Conservation (phyloP, 2,329 filamentous ascomycete species). For the Cladosporium oxysporum region DNA sequence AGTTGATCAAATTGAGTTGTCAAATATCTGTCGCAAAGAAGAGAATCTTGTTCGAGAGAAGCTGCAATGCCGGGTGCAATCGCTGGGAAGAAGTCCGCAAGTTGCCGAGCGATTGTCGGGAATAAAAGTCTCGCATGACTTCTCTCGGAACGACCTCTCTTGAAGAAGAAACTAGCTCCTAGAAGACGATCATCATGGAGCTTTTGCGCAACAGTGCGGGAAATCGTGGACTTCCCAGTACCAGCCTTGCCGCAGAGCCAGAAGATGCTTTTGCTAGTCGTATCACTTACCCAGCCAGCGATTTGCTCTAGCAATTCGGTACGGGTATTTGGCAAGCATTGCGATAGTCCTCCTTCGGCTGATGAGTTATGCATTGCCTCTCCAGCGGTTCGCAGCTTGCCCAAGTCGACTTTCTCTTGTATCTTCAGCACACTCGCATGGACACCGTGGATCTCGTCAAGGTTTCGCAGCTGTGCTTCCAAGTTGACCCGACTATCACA, state of each 20-base stretch:
- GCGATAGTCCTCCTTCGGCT: constrained; percentile 22
- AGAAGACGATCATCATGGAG: constrained; percentile 20
- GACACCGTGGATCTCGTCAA: constrained; percentile 15
- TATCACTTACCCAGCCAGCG: neutral
- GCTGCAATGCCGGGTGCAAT: neutral
- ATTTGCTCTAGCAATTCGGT: neutral
- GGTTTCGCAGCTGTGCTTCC: neutral
- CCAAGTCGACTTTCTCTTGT: neutral
- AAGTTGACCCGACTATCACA: neutral
- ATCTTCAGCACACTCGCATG: neutral
- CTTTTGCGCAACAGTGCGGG: constrained; percentile 32
- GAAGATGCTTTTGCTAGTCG: constrained; percentile 26
- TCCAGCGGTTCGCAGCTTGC: constrained; percentile 19
- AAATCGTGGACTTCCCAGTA: constrained; percentile 39
- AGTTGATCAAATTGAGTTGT: constrained; percentile 23
- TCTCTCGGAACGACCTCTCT: constrained; percentile 21
- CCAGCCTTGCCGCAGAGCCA: constrained; percentile 39
- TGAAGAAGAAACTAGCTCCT: constrained; percentile 31
- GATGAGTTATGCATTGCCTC: constrained; percentile 32
- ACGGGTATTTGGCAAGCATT: neutral
- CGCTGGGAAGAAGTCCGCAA: constrained; percentile 15
- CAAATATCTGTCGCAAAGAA: constrained; percentile 1
- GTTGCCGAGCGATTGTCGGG: constrained; percentile 23
- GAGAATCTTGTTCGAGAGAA: neutral
- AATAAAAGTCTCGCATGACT: constrained; percentile 23